A percentile compares a stretch with the other conserved stretches of the same genome.
phyloP scores from a whole-genome alignment of 768 basidiomycete genomes.

The Cystofilobasidium macerans region DNA sequence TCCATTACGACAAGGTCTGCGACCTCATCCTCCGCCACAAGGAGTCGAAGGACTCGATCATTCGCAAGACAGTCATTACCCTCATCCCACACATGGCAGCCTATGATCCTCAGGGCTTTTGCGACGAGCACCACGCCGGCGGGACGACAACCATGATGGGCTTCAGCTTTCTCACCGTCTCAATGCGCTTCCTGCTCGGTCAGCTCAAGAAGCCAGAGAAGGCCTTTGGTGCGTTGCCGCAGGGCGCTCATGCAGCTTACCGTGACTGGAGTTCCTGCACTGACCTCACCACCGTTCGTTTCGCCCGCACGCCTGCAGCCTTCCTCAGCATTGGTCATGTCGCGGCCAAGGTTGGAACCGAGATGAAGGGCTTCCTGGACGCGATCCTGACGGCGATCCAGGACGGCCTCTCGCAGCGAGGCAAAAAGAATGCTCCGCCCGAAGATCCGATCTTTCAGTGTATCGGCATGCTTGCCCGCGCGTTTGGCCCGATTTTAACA shows the following conservation, averaged over 20 bases:
- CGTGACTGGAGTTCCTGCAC: too few relatives aligned
- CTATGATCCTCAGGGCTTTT: conserved; percentile 87
- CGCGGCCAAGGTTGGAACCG: conserved; percentile 76
- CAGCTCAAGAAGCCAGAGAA: conserved; percentile 87
- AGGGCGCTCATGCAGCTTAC: too few relatives aligned
- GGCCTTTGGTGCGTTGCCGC: conserved; percentile 54
- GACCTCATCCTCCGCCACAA: conserved; percentile 83
- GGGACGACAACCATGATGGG: conserved; percentile 6
- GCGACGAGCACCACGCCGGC: conserved; percentile 45
- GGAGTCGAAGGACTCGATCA: conserved; percentile 70
- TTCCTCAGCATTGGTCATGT: conserved; percentile 96
- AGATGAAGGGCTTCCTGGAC: conserved; percentile 93
- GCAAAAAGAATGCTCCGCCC: conserved; percentile 78
- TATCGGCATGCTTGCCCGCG: conserved; percentile 85
- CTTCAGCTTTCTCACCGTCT: conserved; percentile 62
- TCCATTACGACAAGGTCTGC: conserved; percentile 64
- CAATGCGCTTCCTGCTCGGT: conserved; percentile 80
- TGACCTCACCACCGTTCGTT: too few relatives aligned
- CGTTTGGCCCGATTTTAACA: conserved; percentile 91
- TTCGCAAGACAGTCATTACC: conserved; percentile 88
- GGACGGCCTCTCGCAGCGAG: conserved; percentile 70
- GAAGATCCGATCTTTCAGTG: conserved; percentile 97
- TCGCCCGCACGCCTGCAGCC: conserved; percentile 43
- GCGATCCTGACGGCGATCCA: conserved; percentile 82
- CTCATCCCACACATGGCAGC: conserved; percentile 89